phyloP scores from a whole-genome alignment of 2,329 filamentous ascomycete species.

The Boeremia exigua region DNA sequence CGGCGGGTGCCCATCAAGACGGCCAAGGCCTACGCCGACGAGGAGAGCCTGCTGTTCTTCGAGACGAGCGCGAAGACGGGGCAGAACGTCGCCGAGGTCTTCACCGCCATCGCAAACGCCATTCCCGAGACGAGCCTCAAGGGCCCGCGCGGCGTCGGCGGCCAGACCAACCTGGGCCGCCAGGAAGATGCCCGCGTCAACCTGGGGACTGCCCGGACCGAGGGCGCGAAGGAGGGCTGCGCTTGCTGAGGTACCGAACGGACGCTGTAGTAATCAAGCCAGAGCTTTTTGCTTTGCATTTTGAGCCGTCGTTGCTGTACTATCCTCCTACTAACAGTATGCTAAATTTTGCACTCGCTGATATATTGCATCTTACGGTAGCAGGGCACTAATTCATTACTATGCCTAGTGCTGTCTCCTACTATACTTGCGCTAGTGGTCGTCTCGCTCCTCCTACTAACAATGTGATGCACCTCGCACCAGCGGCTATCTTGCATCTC shows the following conservation, averaged over 20 bases:
- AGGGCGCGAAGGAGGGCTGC: constrained; percentile 86
- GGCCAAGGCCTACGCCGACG: constrained; percentile 90
- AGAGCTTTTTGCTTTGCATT: constrained; percentile 1
- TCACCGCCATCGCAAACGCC: constrained; percentile 96
- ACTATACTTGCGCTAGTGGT: too few species aligned
- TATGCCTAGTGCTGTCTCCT: too few species aligned
- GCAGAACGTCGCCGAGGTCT: constrained; percentile 91
- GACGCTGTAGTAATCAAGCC: constrained; percentile 14
- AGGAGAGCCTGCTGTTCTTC: constrained; percentile 93
- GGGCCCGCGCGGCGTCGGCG: constrained; percentile 73
- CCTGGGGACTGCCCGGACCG: constrained; percentile 72
- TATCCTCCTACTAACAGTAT: neutral
- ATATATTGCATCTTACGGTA: too few species aligned
- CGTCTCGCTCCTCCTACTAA: neutral
- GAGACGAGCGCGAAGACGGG: constrained; percentile 98
- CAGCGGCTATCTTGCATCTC: neutral
- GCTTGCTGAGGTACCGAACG: constrained; percentile 67
- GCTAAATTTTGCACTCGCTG: too few species aligned
- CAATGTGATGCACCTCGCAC: neutral
- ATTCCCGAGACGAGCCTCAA: constrained; percentile 97
- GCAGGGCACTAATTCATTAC: too few species aligned
- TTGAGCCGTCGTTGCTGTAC: neutral
- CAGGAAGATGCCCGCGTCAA: constrained; percentile 78
- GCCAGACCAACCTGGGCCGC: constrained; percentile 62
- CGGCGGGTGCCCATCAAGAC: constrained; percentile 90